Percentiles rank a stretch among this genome's conserved stretches.
phyloP scores from a whole-genome alignment of 169 alveolate genomes.

The Plasmodium vivax region DNA sequence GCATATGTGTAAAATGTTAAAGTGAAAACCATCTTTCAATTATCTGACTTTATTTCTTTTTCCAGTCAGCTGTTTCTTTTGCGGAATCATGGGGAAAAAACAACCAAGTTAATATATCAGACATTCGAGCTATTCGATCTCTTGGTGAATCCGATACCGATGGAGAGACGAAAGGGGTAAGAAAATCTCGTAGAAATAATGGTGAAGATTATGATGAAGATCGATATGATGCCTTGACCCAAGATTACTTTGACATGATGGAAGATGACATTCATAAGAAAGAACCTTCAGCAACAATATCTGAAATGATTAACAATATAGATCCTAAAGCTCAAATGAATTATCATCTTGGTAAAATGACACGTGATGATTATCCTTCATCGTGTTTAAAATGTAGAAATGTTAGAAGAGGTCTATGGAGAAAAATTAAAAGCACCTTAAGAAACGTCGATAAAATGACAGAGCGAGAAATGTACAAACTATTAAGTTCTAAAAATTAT shows the following conservation, averaged over 20 bases:
- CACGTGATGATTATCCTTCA: too few species aligned
- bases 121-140: neutral
- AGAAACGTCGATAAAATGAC: neutral
- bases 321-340: neutral
- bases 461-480: neutral
- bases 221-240: constrained; percentile 18
- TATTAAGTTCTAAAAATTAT: neutral
- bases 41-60: neutral
- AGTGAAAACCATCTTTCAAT: neutral
- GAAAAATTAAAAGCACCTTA: neutral
- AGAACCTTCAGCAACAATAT: neutral
- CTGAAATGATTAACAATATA: neutral
- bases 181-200: neutral
- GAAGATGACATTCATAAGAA: neutral
- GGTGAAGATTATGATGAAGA: constrained; percentile 8
- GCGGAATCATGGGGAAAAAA: neutral
- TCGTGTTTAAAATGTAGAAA: neutral
- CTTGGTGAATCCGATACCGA: neutral
- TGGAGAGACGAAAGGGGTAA: neutral
- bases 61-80: neutral
- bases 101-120: neutral
- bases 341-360: neutral
- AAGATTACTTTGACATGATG: constrained; percentile 17
- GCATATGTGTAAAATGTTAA: neutral
- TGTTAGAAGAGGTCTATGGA: neutral